These are phyloP conservation scores for Amanita rubescens DNA, from an alignment of 768 basidiomycete genomes.

Conservation along the genomic window DNA sequence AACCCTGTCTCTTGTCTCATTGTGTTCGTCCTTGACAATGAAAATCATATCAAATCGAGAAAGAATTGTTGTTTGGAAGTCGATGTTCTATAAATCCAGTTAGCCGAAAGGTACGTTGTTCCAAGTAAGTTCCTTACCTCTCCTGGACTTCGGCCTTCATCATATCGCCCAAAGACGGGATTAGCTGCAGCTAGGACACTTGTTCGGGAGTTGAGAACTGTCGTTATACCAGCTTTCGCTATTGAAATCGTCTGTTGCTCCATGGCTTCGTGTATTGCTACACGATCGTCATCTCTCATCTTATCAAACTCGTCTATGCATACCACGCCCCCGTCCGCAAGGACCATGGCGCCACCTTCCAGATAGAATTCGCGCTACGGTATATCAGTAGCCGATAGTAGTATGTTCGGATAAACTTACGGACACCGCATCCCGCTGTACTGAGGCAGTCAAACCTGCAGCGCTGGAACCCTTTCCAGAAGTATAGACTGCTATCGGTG, in stretches of 20 bases:
- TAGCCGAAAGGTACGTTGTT: not conserved
- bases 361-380: slow-evolving; percentile 92
- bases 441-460: slow-evolving; percentile 95
- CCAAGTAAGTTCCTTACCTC: slow-evolving; percentile 46
- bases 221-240: slow-evolving; percentile 98
- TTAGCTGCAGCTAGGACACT: slow-evolving; percentile 97
- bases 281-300: slow-evolving; percentile 98
- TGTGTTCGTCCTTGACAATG: slow-evolving; percentile 97
- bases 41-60: slow-evolving; percentile 99
- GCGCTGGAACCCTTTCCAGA: slow-evolving; percentile 98
- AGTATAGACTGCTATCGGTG: slow-evolving; percentile 96
- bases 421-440: slow-evolving; percentile 88
- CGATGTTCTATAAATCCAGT: slow-evolving; percentile 60
- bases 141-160: slow-evolving; percentile 92
- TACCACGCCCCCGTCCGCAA: slow-evolving; percentile 96
- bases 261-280: slow-evolving; percentile 99
- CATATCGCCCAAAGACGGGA: slow-evolving; percentile 95
- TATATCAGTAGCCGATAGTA: not conserved
- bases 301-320: slow-evolving; percentile 99
- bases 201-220: slow-evolving; percentile 91
- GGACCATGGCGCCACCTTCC: slow-evolving; percentile 98
- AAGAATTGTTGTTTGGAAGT: slow-evolving; percentile 96
- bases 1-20: slow-evolving; percentile 87
- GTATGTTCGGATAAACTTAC: slow-evolving; percentile 37
- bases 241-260: slow-evolving; percentile 99